A percentile compares a stretch with the other conserved stretches of the same genome.
phyloP scores from a whole-genome alignment of 768 basidiomycete species.

The Mycena maculata region DNA sequence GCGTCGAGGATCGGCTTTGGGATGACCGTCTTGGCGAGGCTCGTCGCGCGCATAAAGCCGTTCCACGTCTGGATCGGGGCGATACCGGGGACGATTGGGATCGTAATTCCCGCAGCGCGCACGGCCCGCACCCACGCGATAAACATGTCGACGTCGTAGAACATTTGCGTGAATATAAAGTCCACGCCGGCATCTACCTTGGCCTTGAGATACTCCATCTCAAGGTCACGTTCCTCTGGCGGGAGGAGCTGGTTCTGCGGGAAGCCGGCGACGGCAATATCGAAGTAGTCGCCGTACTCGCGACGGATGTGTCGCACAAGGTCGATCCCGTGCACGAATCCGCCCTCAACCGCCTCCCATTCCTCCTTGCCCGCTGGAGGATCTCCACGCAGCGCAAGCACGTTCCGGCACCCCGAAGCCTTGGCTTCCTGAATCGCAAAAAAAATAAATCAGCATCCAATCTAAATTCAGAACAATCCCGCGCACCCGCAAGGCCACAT shows the following conservation, averaged over 20 bases:
- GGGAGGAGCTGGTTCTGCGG: slow-evolving; percentile 84
- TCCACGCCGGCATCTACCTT: slow-evolving; percentile 91
- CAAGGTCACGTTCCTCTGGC: slow-evolving; percentile 77
- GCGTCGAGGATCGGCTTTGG: slow-evolving; percentile 80
- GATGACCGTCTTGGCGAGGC: slow-evolving; percentile 80
- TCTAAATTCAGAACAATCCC: slow-evolving; percentile 11
- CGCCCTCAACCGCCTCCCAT: slow-evolving; percentile 93
- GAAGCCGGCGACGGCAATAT: slow-evolving; percentile 94
- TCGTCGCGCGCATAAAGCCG: slow-evolving; percentile 88
- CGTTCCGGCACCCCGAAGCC: slow-evolving; percentile 87
- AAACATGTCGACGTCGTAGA: slow-evolving; percentile 94
- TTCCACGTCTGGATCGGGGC: slow-evolving; percentile 98
- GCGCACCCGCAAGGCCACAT: slow-evolving; percentile 87
- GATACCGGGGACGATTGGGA: slow-evolving; percentile 94
- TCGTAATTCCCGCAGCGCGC: slow-evolving; percentile 85
- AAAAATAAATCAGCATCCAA: slow-evolving; percentile 16
- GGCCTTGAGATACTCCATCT: slow-evolving; percentile 88
- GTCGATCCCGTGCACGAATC: slow-evolving; percentile 91
- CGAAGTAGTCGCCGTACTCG: slow-evolving; percentile 91
- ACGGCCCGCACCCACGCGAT: slow-evolving; percentile 89
- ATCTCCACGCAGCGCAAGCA: slow-evolving; percentile 93
- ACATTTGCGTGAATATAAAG: slow-evolving; percentile 99
- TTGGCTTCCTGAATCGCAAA: slow-evolving; percentile 79
- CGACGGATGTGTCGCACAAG: slow-evolving; percentile 89
- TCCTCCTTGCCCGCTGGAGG: slow-evolving; percentile 89